Percentiles rank a stretch among this genome's conserved stretches.
Evolutionary conservation across 805 yeast species (phyloP).

Genomic region (Starmerella stellata): DNA sequence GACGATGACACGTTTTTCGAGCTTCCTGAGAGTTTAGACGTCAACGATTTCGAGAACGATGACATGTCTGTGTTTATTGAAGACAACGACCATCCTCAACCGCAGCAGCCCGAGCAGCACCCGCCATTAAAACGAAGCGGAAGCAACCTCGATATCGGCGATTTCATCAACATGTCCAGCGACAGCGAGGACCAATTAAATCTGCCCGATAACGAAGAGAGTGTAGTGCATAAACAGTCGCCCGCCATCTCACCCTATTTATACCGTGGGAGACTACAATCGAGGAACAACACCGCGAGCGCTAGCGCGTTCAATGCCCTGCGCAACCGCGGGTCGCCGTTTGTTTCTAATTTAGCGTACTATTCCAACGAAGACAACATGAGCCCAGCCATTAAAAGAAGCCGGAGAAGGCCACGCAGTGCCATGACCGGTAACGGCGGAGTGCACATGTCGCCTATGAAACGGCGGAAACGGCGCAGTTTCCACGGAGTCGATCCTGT

Average conservation of each 20-base stretch:
- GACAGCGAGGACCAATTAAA: slow-evolving; percentile 45
- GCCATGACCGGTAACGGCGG: no score
- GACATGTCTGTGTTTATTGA: slow-evolving; percentile 8
- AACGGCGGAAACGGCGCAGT: background rate
- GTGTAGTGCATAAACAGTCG: slow-evolving; percentile 17
- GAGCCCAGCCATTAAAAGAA: slow-evolving; percentile 12
- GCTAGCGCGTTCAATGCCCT: slow-evolving; percentile 63
- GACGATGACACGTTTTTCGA: slow-evolving; percentile 1
- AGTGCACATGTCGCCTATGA: background rate
- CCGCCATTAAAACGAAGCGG: no score
- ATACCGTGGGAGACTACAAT: slow-evolving; percentile 22
- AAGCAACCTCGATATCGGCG: slow-evolving; percentile 43
- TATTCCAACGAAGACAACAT: slow-evolving; percentile 7
- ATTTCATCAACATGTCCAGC: slow-evolving; percentile 51
- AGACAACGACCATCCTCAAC: background rate
- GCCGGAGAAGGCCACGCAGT: slow-evolving; percentile 4
- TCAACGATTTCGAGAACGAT: background rate
- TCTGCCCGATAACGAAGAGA: slow-evolving; percentile 17
- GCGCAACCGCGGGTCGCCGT: slow-evolving; percentile 51
- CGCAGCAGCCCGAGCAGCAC: background rate
- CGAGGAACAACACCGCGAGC: slow-evolving; percentile 25
- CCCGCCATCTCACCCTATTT: slow-evolving; percentile 18
- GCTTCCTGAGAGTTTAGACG: background rate
- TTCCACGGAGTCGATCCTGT: slow-evolving; percentile 9
- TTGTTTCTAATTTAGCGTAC: slow-evolving; percentile 10